phyloP scores from a whole-genome alignment of 352 stramenopile species.

The Thalassiosira ordinaria region DNA sequence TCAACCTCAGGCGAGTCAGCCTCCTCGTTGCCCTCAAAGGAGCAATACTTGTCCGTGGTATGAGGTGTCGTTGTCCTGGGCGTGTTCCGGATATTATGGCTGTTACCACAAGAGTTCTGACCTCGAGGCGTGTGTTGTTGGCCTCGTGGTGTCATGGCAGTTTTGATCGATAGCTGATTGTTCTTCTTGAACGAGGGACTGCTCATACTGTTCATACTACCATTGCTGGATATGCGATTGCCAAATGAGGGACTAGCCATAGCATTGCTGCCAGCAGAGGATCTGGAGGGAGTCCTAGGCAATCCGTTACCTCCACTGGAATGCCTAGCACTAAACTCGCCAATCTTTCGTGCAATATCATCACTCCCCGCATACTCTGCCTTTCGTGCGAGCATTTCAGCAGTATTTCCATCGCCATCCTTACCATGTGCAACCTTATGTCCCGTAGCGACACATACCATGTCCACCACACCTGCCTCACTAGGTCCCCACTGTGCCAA shows the following conservation, averaged over 20 bases:
- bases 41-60: constrained; percentile 52
- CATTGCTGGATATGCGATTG: too few species aligned
- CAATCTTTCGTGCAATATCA: constrained; percentile 60
- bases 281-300: not conserved
- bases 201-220: too few species aligned
- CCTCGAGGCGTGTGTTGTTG: too few species aligned
- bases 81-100: too few species aligned
- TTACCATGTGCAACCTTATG: constrained; percentile 43
- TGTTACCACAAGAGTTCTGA: too few species aligned
- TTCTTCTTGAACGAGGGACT: too few species aligned
- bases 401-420: constrained; percentile 79
- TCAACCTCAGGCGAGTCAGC: not conserved
- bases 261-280: too few species aligned
- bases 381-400: constrained; percentile 65
- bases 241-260: too few species aligned
- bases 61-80: too few species aligned
- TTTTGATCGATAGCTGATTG: too few species aligned
- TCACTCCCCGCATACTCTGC: constrained; percentile 65
- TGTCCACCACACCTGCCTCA: constrained; percentile 68
- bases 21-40: constrained; percentile 42
- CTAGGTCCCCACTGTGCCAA: constrained; percentile 78
- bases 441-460: constrained; percentile 74
- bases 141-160: too few species aligned
- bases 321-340: constrained; percentile 13
- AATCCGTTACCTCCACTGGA: not conserved